Conservation (phyloP, 345 rosid species). For the Boechera stricta region DNA sequence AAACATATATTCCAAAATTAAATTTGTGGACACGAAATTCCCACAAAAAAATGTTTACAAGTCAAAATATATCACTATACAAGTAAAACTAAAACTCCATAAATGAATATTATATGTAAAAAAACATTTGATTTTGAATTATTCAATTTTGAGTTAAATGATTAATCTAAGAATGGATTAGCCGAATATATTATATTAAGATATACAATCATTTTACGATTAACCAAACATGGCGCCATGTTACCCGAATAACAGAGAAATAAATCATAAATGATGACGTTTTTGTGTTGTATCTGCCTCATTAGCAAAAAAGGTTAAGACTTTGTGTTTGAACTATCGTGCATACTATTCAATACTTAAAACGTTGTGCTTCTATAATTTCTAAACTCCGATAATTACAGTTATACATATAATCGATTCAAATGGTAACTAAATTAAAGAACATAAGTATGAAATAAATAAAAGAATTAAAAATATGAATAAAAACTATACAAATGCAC, state of each 20-base stretch:
- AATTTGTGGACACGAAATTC: slow-evolving; percentile 38
- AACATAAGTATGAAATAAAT: not conserved
- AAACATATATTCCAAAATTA: slow-evolving; percentile 6
- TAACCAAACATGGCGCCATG: not conserved
- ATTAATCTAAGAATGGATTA: not conserved
- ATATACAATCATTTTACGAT: not conserved
- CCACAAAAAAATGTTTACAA: not conserved
- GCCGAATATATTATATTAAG: not conserved
- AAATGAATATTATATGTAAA: not conserved
- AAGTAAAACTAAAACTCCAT: not conserved
- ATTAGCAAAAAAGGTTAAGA: not conserved
- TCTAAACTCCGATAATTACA: not conserved
- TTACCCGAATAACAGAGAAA: not conserved
- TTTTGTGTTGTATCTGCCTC: not conserved
- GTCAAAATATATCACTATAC: not conserved
- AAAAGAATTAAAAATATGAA: not conserved
- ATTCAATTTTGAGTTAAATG: not conserved
- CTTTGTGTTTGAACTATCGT: not conserved
- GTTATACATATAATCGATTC: not conserved
- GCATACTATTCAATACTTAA: too few relatives aligned
- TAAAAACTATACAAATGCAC: not conserved
- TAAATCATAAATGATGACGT: not conserved
- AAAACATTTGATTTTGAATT: not conserved
- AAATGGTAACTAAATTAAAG: not conserved
- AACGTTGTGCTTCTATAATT: not conserved